phyloP scores from a whole-genome alignment of 73 alveolate genomes.

The Tetrahymena elliotti region DNA sequence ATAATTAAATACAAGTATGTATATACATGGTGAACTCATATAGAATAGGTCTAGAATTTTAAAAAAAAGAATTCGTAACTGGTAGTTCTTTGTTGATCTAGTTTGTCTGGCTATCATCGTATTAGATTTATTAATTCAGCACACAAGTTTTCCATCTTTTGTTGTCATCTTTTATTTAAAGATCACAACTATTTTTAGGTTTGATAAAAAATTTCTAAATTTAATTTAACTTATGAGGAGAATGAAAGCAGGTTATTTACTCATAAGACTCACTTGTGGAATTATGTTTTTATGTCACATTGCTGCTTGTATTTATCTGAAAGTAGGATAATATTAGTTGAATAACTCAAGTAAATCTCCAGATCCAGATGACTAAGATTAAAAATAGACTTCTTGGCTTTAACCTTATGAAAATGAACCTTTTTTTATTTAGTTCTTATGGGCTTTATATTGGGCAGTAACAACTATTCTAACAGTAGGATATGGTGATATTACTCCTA shows the following conservation, averaged over 20 bases:
- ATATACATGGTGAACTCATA: neutral
- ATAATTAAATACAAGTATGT: neutral
- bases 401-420: neutral
- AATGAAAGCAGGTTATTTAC: neutral
- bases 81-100: neutral
- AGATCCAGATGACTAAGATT: neutral
- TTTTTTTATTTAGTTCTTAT: neutral
- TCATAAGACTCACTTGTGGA: neutral
- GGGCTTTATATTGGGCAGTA: constrained; percentile 41
- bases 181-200: neutral
- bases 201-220: neutral
- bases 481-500: constrained; percentile 42
- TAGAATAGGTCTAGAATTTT: neutral
- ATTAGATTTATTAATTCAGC: neutral
- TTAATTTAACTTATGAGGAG: neutral
- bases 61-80: neutral
- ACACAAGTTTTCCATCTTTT: neutral
- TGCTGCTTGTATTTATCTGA: neutral
- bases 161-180: neutral
- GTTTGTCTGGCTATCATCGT: neutral
- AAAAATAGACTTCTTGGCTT: neutral
- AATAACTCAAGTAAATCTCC: neutral
- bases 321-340: neutral
- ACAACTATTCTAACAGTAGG: constrained; percentile 38
- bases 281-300: neutral